Conservation (phyloP, 2,329 filamentous ascomycete species). For the Myriosclerotinia curreyana region DNA sequence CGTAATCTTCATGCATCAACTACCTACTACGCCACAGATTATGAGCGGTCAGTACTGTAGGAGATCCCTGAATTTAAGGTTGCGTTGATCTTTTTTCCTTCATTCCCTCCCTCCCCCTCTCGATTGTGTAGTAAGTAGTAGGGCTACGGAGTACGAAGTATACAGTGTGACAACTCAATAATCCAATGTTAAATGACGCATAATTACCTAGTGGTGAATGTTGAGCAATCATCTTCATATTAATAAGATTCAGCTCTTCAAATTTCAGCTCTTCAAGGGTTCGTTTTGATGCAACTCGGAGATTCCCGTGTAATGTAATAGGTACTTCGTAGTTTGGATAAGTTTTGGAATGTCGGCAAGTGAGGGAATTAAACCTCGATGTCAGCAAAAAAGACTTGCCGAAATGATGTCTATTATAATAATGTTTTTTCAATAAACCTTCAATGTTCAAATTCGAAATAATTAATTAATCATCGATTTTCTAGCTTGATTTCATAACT, state of each 20-base stretch:
- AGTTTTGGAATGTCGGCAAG: not conserved
- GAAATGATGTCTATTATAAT: too few species aligned
- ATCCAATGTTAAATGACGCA: constrained; percentile 10
- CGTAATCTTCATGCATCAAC: not conserved
- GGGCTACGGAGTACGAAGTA: too few species aligned
- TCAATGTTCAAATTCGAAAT: too few species aligned
- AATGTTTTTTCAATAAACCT: too few species aligned
- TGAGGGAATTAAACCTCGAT: not conserved
- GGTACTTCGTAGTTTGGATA: too few species aligned
- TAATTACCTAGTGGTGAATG: not conserved
- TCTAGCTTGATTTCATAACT: too few species aligned
- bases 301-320: too few species aligned
- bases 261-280: too few species aligned
- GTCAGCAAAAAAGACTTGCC: too few species aligned
- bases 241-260: not conserved
- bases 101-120: not conserved
- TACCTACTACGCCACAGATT: constrained; percentile 3
- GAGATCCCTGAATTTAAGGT: not conserved
- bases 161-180: not conserved
- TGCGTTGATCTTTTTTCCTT: not conserved
- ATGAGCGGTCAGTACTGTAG: not conserved
- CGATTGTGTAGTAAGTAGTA: not conserved
- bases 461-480: too few species aligned
- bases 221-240: not conserved
- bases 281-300: too few species aligned